Evolutionary conservation across 345 rosid species (phyloP), one percentile per base, ranked within the genome.

Genomic region (Euphorbia pulcherrima): DNA sequence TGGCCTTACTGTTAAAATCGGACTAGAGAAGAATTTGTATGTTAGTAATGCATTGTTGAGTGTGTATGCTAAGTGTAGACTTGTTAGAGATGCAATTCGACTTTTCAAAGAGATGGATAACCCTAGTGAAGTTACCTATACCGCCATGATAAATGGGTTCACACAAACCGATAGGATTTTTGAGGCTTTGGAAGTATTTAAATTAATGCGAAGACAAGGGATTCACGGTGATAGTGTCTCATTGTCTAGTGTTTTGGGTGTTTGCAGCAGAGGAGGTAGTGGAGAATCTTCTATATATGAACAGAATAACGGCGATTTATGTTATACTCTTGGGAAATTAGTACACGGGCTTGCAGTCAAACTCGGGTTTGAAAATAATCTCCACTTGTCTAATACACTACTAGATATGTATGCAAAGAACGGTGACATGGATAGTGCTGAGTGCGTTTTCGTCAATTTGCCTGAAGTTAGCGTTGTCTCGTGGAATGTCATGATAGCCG

Each of bases 401-500:
- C 89, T 91, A 11, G 85, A 82, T 65, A 78, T 82, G 80, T 88
- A 87, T 62, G 79, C 85, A 0, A 91, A 85, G 78, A 75, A 63
- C 67, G 76, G 74, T 52, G 89, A 85, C 47, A 87, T 85, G 83
- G 70, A 56, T 23, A 65, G 81, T 58, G 91, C 92, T 24, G 88
- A 87, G 78, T 60, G 50, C 44, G 53, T 85, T 60, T 88, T 91
- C 78, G 64, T 59, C 64, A 69, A 69, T 74, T 68, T 91, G 72
- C 70, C 79, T 30, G 81, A 81, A 75, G 50, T 65, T 14, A 84
- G 75, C 67, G 78, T 81, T 55, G 87, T 90, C 68, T 79, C 96
- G 55, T 91, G 90, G 92, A 88, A 91, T 80, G 76, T 91, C 55
- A 88, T 91, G 92, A 87, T 91, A 64, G 83, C 86, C 58, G 91